Base-by-base conservation (phyloP, 768 basidiomycete genomes). In the Pleurotus giganteus region DNA sequence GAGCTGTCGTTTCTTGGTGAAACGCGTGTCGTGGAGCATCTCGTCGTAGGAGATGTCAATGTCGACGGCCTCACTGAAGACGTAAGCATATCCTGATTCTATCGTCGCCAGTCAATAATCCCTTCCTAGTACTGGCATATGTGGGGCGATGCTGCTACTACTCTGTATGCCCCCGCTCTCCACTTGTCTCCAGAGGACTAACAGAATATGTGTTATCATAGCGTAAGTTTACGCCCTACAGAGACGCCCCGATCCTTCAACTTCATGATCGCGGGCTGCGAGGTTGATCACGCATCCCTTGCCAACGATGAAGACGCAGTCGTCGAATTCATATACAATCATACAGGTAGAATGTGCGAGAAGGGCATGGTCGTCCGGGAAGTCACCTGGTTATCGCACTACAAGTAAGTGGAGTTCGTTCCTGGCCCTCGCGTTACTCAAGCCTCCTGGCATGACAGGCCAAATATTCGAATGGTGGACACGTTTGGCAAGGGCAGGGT, bases 11-110 rank as follows among this genome's bases (percentile, higher is more conserved):
- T 69, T 43, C 57, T 65, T 12, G 70, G 70, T 2, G 70, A 71
- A 49, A 69, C 68, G 2, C 57, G 61, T 28, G 64, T 68, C 45
- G 60, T 63, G 17, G 28, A 65, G 47, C 58, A 59, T 15, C 37
- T 69, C 24, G 56, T 71, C 27, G 61, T 63, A 2, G 68, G 63
- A n/a, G 70, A 71, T 61, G 73, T 81, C 4, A 66, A 64, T 41
- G 68, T 79, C 0, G 67, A 76, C 31, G 76, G 73, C 4, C 60
- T 79, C 24, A 67, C 69, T 19, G 60, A 65, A n/a, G 71, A 73
- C 53, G 76, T 76, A 43, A 29, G 72, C 58, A 13, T n/a, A 4
- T 39, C 9, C 52, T 27, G 17, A 17, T 17, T 21, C 8, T 28
- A 17, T 21, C 8, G 15, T 39, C n/a, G 9, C 24, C 6, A 6